A percentile compares a stretch with the other conserved stretches of the same genome.
Evolutionary conservation across 345 rosid species (phyloP).

Genomic region (Syzygium oleosum): DNA sequence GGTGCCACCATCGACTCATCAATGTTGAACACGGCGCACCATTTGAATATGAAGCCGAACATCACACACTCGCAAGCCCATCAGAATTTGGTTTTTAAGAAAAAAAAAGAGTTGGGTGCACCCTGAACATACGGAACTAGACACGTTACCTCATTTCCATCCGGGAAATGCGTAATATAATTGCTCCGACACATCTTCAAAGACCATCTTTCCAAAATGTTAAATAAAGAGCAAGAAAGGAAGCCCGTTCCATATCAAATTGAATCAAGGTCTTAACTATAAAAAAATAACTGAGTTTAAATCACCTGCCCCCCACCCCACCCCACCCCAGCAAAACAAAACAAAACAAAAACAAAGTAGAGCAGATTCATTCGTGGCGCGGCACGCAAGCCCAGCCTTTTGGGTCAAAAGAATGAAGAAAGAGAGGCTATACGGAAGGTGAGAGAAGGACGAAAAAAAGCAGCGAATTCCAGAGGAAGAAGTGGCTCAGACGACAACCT

Average conservation of each 20-base stretch:
- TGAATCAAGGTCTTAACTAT: neutral
- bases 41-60: neutral
- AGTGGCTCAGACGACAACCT: slow-evolving; percentile 59
- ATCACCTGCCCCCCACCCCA: no score
- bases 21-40: neutral
- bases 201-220: neutral
- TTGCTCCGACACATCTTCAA: neutral
- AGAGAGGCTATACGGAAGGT: neutral
- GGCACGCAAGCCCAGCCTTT: neutral
- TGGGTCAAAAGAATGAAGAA: neutral
- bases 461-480: neutral
- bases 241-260: neutral
- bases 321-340: no score
- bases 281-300: neutral
- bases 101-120: neutral
- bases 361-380: neutral
- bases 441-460: no score
- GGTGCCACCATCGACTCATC: neutral
- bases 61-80: neutral
- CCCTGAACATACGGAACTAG: neutral
- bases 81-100: neutral
- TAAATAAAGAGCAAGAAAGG: neutral
- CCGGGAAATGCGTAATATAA: neutral
- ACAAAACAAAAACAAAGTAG: no score
- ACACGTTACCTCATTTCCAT: neutral